Evolutionary conservation across 169 alveolate species (phyloP).

Genomic region (Amoebophrya sp.): DNA sequence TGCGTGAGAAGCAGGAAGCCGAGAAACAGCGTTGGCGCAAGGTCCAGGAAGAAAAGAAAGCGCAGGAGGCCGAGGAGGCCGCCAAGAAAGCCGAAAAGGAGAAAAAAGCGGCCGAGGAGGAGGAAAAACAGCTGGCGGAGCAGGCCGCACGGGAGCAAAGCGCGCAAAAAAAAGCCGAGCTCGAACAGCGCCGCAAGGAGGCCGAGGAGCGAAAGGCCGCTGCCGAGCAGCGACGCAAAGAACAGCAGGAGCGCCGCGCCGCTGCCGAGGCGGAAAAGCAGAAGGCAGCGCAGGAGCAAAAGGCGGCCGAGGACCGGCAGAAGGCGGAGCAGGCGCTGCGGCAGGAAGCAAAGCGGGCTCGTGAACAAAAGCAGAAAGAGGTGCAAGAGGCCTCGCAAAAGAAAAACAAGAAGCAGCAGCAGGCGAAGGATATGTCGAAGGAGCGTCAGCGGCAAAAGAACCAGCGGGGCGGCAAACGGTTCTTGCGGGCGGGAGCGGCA

Average conservation of each 20-base stretch:
- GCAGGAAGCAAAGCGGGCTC: not conserved
- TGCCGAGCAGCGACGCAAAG: not conserved
- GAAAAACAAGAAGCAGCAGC: not conserved
- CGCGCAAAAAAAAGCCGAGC: not conserved
- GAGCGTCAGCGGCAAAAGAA: not conserved
- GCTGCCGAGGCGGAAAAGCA: not conserved
- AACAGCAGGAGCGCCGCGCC: not conserved
- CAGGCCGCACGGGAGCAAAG: not conserved
- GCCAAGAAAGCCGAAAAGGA: not conserved
- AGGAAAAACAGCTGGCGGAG: not conserved
- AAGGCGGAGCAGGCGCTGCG: not conserved
- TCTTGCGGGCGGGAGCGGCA: too few relatives aligned
- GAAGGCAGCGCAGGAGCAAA: too few relatives aligned
- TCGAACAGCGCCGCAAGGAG: not conserved
- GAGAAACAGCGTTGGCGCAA: too few relatives aligned
- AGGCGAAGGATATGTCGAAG: not conserved
- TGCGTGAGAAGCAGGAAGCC: too few relatives aligned
- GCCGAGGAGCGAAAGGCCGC: not conserved
- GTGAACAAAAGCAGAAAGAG: not conserved
- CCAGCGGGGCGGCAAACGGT: not conserved
- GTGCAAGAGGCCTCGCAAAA: not conserved
- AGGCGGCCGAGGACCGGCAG: not conserved
- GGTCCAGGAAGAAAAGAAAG: not conserved
- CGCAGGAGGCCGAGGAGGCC: not conserved
- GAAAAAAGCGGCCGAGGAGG: not conserved